Evolutionary conservation across 1,139 yeast species (phyloP).

Genomic region (Candida tropicalis): DNA sequence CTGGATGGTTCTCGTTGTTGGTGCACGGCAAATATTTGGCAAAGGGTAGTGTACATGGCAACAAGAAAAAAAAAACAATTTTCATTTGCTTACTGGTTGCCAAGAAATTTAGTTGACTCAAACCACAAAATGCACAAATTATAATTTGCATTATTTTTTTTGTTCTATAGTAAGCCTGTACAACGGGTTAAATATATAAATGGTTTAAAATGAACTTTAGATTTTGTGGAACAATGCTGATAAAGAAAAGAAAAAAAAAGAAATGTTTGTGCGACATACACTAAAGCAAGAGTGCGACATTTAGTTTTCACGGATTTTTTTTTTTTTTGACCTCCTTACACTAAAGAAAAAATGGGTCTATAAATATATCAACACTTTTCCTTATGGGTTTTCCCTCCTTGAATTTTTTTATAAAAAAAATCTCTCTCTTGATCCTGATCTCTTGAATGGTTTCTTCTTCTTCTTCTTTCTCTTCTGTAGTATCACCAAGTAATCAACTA

Average conservation of each 20-base stretch:
- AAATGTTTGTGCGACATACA: neutral
- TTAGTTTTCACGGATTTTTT: neutral
- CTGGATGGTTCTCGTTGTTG: no score
- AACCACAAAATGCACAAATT: neutral
- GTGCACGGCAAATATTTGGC: constrained; percentile 1
- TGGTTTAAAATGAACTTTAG: no score
- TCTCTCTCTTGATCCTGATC: neutral
- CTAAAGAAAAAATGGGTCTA: neutral
- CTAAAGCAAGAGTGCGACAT: neutral
- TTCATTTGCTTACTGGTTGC: neutral
- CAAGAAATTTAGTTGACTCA: neutral
- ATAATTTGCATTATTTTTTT: neutral
- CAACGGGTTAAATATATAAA: neutral
- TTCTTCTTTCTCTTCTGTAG: neutral
- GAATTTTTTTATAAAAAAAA: no score
- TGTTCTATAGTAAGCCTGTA: neutral
- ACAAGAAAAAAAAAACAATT: neutral
- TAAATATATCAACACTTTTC: constrained; percentile 5
- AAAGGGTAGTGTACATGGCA: neutral
- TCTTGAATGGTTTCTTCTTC: neutral
- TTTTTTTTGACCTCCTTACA: neutral
- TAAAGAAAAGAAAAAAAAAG: neutral
- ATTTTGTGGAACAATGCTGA: neutral
- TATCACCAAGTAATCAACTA: neutral
- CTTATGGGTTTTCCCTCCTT: neutral